phyloP scores from a whole-genome alignment of 2,329 filamentous ascomycete species.

The Sclerotinia spermophila region DNA sequence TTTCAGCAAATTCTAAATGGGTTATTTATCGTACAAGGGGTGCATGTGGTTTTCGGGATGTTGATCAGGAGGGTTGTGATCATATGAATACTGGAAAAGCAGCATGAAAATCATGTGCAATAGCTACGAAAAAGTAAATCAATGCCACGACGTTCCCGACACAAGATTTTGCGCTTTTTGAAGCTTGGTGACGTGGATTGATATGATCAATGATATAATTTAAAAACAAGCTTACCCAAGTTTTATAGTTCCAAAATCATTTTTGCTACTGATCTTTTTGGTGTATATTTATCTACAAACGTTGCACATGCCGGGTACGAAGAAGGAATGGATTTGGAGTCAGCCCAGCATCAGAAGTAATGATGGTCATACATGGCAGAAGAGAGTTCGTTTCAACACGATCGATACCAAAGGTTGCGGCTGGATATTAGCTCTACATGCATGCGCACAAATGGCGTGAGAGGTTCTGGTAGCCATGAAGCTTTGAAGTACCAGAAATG shows the following conservation, averaged over 20 bases:
- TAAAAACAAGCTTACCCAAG: background rate
- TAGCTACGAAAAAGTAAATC: slow-evolving; percentile 34
- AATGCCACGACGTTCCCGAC: slow-evolving; percentile 33
- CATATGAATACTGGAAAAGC: slow-evolving; percentile 31
- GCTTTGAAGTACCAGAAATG: no score
- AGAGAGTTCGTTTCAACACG: background rate
- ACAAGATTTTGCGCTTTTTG: slow-evolving; percentile 9
- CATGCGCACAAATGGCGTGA: background rate
- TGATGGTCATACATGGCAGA: background rate
- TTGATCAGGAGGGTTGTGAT: slow-evolving; percentile 35
- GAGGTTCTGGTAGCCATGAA: background rate
- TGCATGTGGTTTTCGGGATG: slow-evolving; percentile 37
- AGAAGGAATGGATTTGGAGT: background rate
- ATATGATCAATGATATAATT: background rate
- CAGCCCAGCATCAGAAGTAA: background rate
- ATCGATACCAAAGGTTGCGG: background rate
- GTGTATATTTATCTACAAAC: background rate
- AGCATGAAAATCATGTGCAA: slow-evolving; percentile 34
- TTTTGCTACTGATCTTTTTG: background rate
- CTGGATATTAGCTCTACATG: background rate
- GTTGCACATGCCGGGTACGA: background rate
- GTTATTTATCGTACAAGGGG: slow-evolving; percentile 28
- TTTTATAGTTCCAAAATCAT: background rate
- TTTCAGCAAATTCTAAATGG: slow-evolving; percentile 94
- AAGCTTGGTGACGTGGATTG: slow-evolving; percentile 10